These are phyloP conservation scores for Pistacia vera DNA, from an alignment of 345 rosid genomes.

Conservation along the genomic window DNA sequence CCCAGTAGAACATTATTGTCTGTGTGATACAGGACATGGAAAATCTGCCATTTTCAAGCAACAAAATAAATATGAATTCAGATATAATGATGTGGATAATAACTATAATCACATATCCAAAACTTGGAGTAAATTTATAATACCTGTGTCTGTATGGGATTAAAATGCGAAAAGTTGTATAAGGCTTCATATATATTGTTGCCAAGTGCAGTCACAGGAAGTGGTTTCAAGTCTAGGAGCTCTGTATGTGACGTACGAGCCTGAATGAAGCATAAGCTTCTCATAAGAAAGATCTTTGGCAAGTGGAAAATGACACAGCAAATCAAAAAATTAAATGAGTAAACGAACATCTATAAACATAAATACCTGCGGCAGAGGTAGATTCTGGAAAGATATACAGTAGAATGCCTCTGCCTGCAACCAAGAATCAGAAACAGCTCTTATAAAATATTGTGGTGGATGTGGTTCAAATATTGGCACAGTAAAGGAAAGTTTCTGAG, in stretches of 20 bases:
- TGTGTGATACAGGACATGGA: slow-evolving; percentile 88
- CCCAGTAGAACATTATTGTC: slow-evolving; percentile 92
- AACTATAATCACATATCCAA: slow-evolving; percentile 20
- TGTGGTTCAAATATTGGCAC: slow-evolving; percentile 99
- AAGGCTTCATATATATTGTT: slow-evolving; percentile 65
- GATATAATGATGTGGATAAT: slow-evolving; percentile 6
- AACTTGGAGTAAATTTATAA: slow-evolving; percentile 20
- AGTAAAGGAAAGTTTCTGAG: slow-evolving; percentile 90
- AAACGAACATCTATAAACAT: background rate
- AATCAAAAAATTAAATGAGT: background rate
- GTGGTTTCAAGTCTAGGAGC: slow-evolving; percentile 93
- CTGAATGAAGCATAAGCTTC: slow-evolving; percentile 45
- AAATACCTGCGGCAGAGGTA: slow-evolving; percentile 83
- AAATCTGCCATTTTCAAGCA: slow-evolving; percentile 58
- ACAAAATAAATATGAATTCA: slow-evolving; percentile 17
- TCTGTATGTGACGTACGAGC: slow-evolving; percentile 85
- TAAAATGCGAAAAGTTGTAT: slow-evolving; percentile 94
- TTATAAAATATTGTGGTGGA: slow-evolving; percentile 95
- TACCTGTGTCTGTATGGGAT: slow-evolving; percentile 99
- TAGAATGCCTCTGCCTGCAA: slow-evolving; percentile 90
- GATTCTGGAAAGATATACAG: slow-evolving; percentile 89
- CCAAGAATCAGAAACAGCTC: slow-evolving; percentile 99
- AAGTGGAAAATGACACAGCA: slow-evolving; percentile 1
- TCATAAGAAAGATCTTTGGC: slow-evolving; percentile 15
- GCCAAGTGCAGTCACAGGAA: slow-evolving; percentile 87